These are phyloP conservation scores for Monilinia polystroma DNA, from an alignment of 2,329 filamentous ascomycete species.

Conservation along the genomic window DNA sequence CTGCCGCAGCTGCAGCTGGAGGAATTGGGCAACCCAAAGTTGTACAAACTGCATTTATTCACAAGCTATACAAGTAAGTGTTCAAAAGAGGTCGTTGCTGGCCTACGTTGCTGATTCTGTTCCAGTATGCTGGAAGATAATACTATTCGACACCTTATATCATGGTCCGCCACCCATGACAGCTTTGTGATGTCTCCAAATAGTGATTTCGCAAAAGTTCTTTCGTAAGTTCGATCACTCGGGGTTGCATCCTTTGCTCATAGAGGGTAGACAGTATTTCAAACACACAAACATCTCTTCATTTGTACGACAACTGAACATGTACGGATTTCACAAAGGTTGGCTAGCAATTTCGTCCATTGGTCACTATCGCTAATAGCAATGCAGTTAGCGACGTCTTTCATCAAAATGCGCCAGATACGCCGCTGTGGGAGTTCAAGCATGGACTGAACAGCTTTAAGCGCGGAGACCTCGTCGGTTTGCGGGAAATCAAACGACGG, in stretches of 20 bases:
- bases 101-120: slow-evolving; percentile 26
- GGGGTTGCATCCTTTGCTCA: slow-evolving; percentile 26
- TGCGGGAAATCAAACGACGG: slow-evolving; percentile 92
- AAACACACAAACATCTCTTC: slow-evolving; percentile 99
- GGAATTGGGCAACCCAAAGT: slow-evolving; percentile 93
- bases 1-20: slow-evolving; percentile 58
- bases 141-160: slow-evolving; percentile 90
- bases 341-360: slow-evolving; percentile 35
- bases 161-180: slow-evolving; percentile 89
- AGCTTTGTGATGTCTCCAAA: slow-evolving; percentile 99
- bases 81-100: slow-evolving; percentile 5
- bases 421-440: slow-evolving; percentile 97
- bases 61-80: slow-evolving; percentile 95
- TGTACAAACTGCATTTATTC: slow-evolving; percentile 97
- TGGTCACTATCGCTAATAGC: slow-evolving; percentile 23
- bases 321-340: slow-evolving; percentile 99
- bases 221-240: slow-evolving; percentile 69
- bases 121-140: slow-evolving; percentile 92
- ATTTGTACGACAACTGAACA: slow-evolving; percentile 95
- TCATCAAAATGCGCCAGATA: slow-evolving; percentile 89
- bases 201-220: slow-evolving; percentile 94
- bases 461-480: slow-evolving; percentile 82
- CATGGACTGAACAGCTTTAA: slow-evolving; percentile 98
- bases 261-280: slow-evolving; percentile 78
- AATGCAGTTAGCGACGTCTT: slow-evolving; percentile 91